Conservation (phyloP, 305 asterid species). For the Rubia tinctorum region DNA sequence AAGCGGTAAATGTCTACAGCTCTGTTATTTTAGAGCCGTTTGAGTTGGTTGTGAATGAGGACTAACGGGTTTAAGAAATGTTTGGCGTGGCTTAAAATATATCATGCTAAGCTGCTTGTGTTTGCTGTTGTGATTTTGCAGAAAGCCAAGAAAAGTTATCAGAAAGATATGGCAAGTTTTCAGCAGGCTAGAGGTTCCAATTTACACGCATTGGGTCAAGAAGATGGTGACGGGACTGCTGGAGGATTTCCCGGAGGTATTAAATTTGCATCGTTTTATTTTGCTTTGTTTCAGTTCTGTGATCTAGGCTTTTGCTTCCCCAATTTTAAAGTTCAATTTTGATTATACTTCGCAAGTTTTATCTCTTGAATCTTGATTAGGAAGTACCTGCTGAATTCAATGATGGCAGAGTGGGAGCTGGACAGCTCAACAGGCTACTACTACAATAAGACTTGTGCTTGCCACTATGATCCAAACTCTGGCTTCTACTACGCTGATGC, state of each 20-base stretch:
- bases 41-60: background rate
- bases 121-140: constrained; percentile 27
- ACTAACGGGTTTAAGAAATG: background rate
- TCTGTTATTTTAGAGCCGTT: background rate
- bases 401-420: constrained; percentile 75
- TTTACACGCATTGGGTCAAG: constrained; percentile 44
- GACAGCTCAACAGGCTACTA: constrained; percentile 82
- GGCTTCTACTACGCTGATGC: constrained; percentile 89
- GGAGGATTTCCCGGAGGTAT: constrained; percentile 73
- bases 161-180: constrained; percentile 77
- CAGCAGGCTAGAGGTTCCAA: constrained; percentile 67
- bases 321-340: background rate
- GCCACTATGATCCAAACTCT: constrained; percentile 86
- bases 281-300: background rate
- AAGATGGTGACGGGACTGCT: constrained; percentile 34
- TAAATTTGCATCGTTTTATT: background rate
- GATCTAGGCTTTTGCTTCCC: constrained; percentile 8
- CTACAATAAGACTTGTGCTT: constrained; percentile 50
- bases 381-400: background rate
- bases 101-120: background rate
- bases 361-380: background rate
- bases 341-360: constrained; percentile 1
- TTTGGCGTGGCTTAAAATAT: background rate
- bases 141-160: constrained; percentile 94
- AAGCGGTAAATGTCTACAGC: constrained; percentile 58